phyloP scores from a whole-genome alignment of 129 eudicot species.

The Arctium minus region DNA sequence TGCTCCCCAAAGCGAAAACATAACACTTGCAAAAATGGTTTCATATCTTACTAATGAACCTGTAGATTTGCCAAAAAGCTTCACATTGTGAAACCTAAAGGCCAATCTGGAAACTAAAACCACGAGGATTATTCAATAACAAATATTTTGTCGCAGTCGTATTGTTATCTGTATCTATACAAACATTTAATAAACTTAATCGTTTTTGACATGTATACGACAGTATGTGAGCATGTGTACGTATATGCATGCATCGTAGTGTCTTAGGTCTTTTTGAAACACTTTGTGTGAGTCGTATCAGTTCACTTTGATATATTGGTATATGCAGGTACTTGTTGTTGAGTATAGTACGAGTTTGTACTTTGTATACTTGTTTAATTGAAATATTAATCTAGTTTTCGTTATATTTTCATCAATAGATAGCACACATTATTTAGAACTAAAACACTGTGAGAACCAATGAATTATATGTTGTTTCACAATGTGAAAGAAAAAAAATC shows the following conservation, averaged over 20 bases:
- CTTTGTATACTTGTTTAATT: too few species aligned
- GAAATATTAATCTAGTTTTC: too few species aligned
- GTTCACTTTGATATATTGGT: background rate
- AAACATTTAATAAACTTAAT: background rate
- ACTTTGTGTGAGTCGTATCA: background rate
- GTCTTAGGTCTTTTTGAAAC: background rate
- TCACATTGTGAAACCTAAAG: background rate
- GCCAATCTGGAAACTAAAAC: background rate
- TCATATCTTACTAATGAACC: background rate
- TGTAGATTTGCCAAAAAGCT: background rate
- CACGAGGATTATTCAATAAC: background rate
- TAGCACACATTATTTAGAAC: too few species aligned
- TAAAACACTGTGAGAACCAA: too few species aligned
- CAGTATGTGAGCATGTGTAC: background rate
- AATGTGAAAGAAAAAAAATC: too few species aligned
- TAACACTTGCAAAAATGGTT: background rate
- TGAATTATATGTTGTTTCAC: too few species aligned
- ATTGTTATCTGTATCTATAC: background rate
- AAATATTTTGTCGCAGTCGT: background rate
- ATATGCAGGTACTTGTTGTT: background rate
- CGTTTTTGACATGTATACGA: background rate
- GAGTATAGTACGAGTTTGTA: background rate
- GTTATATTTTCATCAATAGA: too few species aligned
- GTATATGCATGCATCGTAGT: background rate
- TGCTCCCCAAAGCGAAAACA: background rate